Conservation (phyloP, 805 yeast genomes). For the Hemisphaericaspora nanyangensis region DNA sequence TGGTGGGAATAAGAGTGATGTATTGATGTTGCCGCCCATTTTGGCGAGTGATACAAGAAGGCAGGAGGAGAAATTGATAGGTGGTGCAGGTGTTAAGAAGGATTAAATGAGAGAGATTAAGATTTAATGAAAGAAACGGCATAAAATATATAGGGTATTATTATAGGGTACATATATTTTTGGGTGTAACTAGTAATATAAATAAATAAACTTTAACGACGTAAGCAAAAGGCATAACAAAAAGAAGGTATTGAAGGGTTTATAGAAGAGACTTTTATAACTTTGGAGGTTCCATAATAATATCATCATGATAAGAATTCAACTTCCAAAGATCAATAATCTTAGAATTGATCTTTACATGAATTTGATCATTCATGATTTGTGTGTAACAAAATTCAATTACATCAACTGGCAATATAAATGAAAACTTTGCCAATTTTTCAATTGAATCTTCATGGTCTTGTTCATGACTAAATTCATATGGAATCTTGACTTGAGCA, state of each 20-base stretch:
- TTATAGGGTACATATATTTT: not conserved
- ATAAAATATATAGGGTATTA: not conserved
- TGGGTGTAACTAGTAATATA: not conserved
- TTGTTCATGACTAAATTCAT: not conserved
- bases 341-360: conserved; percentile 10
- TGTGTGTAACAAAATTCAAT: conserved; percentile 19
- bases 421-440: conserved; percentile 27
- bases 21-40: conserved; percentile 12
- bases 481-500: conserved; percentile 31
- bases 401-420: conserved; percentile 31
- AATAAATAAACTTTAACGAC: no score
- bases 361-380: not conserved
- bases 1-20: not conserved
- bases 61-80: not conserved
- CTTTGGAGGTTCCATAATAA: conserved; percentile 15
- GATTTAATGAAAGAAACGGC: no score
- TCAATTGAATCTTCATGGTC: conserved; percentile 17
- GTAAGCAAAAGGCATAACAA: no score
- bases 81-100: not conserved
- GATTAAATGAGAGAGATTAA: not conserved
- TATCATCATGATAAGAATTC: conserved; percentile 19
- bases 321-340: conserved; percentile 22
- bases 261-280: conserved; percentile 9
- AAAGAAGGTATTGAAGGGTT: no score
- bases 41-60: conserved; percentile 6